These are phyloP conservation scores for Aphanomyces invadans DNA, from an alignment of 352 stramenopile species.

Conservation along the genomic window DNA sequence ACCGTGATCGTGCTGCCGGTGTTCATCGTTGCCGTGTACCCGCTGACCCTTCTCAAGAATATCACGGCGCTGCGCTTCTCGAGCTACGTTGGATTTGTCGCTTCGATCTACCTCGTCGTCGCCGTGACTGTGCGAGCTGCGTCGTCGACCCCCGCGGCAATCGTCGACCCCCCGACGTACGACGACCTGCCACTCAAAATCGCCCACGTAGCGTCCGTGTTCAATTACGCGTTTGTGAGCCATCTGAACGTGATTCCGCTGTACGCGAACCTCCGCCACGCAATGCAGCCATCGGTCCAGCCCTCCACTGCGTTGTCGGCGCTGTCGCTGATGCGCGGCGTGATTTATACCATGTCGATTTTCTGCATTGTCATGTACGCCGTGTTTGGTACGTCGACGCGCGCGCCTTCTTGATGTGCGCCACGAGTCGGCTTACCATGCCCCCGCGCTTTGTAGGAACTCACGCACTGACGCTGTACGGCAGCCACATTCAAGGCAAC, in stretches of 20 bases:
- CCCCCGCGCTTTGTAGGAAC: not conserved
- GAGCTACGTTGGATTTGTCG: conserved; percentile 62
- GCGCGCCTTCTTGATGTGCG: not conserved
- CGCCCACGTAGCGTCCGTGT: conserved; percentile 61
- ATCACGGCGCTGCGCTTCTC: conserved; percentile 67
- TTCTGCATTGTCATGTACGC: conserved; percentile 52
- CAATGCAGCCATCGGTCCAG: not conserved
- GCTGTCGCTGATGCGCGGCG: conserved; percentile 19
- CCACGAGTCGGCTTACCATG: too few relatives aligned
- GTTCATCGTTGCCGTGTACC: conserved; percentile 54
- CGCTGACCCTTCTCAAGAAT: conserved; percentile 57
- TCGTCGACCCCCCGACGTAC: not conserved
- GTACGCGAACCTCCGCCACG: conserved; percentile 33
- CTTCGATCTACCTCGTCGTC: conserved; percentile 59
- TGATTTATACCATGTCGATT: conserved; percentile 41
- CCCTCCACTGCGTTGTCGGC: too few relatives aligned
- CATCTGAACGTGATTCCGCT: conserved; percentile 74
- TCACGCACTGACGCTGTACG: conserved; percentile 47
- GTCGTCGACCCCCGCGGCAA: conserved; percentile 26
- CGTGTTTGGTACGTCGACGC: conserved; percentile 45
- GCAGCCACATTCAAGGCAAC: conserved; percentile 50
- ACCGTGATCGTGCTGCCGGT: conserved; percentile 30
- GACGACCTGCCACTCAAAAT: conserved; percentile 34
- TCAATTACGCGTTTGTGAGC: conserved; percentile 82
- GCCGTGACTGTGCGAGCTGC: conserved; percentile 48